Conservation (phyloP, 2,329 filamentous ascomycete species). For the Colletotrichum spinosum region DNA sequence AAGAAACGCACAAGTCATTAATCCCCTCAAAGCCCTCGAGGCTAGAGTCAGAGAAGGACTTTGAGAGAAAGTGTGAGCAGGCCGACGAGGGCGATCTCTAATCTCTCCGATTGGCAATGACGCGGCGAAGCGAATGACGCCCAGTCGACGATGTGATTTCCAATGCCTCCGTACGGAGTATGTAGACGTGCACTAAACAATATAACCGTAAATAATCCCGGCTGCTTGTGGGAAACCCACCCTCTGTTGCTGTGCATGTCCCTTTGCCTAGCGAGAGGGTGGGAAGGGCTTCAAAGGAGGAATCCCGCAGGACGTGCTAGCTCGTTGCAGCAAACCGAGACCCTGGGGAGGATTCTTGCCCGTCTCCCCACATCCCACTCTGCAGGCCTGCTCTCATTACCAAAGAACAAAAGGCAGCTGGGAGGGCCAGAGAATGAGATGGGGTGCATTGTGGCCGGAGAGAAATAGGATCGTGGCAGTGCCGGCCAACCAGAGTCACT, state of each 20-base stretch:
- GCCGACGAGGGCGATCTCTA: too few species aligned
- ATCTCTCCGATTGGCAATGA: constrained; percentile 9
- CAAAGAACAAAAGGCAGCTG: background rate
- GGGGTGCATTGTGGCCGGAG: background rate
- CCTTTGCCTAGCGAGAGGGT: too few species aligned
- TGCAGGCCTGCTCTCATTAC: background rate
- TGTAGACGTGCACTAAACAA: too few species aligned
- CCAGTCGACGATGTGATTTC: too few species aligned
- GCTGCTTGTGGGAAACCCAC: background rate
- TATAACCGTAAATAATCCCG: background rate
- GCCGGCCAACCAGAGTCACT: constrained; percentile 15
- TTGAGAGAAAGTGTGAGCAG: too few species aligned
- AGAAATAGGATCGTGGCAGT: constrained; percentile 31
- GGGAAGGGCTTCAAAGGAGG: constrained; percentile 8
- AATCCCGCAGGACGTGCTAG: constrained; percentile 25
- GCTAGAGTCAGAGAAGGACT: too few species aligned
- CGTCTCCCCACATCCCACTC: background rate
- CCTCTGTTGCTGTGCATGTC: too few species aligned
- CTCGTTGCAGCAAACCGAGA: constrained; percentile 36
- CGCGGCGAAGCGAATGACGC: background rate
- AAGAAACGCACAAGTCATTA: background rate
- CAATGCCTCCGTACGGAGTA: too few species aligned
- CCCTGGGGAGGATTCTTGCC: background rate
- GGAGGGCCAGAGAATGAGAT: background rate
- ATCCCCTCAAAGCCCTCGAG: too few species aligned